Evolutionary conservation across 345 rosid genomes (phyloP).

Genomic region (Corymbia maculata): DNA sequence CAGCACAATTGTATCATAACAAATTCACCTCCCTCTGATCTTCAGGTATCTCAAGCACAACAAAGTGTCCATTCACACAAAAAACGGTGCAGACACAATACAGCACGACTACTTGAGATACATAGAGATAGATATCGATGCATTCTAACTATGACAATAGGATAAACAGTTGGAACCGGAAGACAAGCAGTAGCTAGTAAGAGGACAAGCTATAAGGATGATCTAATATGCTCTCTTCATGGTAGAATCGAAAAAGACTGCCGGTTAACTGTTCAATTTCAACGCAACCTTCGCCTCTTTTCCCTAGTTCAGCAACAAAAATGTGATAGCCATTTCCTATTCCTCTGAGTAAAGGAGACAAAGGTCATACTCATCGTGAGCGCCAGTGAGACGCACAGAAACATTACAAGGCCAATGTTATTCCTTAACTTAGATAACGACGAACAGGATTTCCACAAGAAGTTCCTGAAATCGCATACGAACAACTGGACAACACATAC

Average conservation of each 20-base stretch:
- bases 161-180: background rate
- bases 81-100: background rate
- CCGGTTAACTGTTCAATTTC: background rate
- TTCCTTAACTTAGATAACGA: background rate
- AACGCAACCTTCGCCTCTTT: background rate
- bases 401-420: background rate
- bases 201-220: background rate
- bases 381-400: background rate
- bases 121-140: background rate
- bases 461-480: background rate
- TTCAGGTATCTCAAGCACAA: background rate
- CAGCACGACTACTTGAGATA: background rate
- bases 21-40: background rate
- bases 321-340: background rate
- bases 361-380: background rate
- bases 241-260: background rate
- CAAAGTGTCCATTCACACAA: background rate
- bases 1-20: background rate
- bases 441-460: background rate
- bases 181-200: background rate
- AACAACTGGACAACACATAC: background rate
- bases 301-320: background rate
- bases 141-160: background rate
- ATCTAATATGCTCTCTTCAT: background rate
- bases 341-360: background rate